Conservation (phyloP, 1,284 basidiomycete species). For the Ceratobasidium sp. region DNA sequence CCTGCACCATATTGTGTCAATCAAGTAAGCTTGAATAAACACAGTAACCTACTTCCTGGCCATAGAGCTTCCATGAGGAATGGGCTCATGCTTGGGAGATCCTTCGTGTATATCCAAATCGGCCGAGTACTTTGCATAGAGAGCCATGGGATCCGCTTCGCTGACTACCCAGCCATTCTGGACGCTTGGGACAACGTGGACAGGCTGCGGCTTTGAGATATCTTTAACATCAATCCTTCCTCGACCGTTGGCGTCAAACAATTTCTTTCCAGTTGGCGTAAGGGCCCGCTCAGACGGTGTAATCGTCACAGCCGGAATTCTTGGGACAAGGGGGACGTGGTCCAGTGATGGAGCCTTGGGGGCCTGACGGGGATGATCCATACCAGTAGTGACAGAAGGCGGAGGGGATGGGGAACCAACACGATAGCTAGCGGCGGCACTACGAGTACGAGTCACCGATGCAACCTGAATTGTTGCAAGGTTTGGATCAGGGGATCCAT, state of each 20-base stretch:
- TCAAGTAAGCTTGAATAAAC: neutral
- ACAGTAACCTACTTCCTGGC: conserved; percentile 19
- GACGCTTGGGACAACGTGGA: neutral
- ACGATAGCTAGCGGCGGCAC: conserved; percentile 21
- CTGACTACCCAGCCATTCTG: neutral
- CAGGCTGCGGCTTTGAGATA: conserved; percentile 28
- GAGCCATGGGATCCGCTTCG: conserved; percentile 32
- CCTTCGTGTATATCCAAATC: conserved; percentile 26
- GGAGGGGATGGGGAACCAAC: conserved; percentile 9
- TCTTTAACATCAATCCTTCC: conserved; percentile 34
- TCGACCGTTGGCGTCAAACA: conserved; percentile 10
- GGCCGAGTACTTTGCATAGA: conserved; percentile 36
- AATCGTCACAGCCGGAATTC: conserved; percentile 8
- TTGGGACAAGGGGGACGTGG: conserved; percentile 7
- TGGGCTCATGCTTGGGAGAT: conserved; percentile 9
- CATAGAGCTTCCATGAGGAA: conserved; percentile 30
- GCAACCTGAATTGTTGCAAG: conserved; percentile 35
- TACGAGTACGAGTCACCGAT: conserved; percentile 25
- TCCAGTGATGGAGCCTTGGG: conserved; percentile 14
- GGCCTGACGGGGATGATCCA: conserved; percentile 32
- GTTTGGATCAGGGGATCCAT: conserved; percentile 31
- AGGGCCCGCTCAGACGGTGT: neutral
- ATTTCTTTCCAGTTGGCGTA: conserved; percentile 21
- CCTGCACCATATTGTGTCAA: conserved; percentile 2
- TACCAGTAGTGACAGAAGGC: neutral